Evolutionary conservation across 306 rosid genomes (phyloP), one percentile per base, ranked within the genome.

Genomic region (Sicyos baderoa): DNA sequence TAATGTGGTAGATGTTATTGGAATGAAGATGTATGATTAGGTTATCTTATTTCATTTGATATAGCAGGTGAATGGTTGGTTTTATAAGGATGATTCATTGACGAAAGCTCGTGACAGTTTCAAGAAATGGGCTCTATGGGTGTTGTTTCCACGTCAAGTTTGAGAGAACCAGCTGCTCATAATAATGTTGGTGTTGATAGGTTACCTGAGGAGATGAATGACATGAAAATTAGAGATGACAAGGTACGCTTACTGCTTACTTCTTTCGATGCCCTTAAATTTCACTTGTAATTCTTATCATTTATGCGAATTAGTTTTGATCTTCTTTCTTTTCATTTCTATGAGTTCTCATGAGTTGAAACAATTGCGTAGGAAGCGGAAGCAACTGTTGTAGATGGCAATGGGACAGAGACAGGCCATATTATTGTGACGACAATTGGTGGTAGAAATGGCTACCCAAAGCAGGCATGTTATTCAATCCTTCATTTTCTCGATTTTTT

Each of bases 201-300:
- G 77, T 78, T 92, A 73, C 97, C 96, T 1, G 97, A 87, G 80
- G 97, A 92, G 89, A 84, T 92, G 97, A 91, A 84, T 51, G 96
- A 87, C 77, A 91, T 91, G 97, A 92, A 86, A 77, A 89, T 89
- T 74, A 83, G 95, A 76, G 97, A 92, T 72, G 97, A 92, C 83
- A 92, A 89, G 79, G 96, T 91, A 80, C 18, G 78, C 45, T 11
- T 27, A 13, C 56, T 32, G 78, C 45, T 11, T 27, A 13, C 56
- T 32, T 1, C 25, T 70, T 45, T n/a, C 54, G 12, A 13, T 66
- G 35, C 67, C 15, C 25, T 55, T 71, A 8, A 54, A 9, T 54
- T 73, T 54, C 23, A 25, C 27, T 52, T 2, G 2, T 59, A 37
- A 15, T n/a, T 50, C 17, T 44, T 16, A 40, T 61, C 23, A 15